phyloP scores from a whole-genome alignment of 2,329 filamentous ascomycete genomes.

The Elsinoe ampelina region DNA sequence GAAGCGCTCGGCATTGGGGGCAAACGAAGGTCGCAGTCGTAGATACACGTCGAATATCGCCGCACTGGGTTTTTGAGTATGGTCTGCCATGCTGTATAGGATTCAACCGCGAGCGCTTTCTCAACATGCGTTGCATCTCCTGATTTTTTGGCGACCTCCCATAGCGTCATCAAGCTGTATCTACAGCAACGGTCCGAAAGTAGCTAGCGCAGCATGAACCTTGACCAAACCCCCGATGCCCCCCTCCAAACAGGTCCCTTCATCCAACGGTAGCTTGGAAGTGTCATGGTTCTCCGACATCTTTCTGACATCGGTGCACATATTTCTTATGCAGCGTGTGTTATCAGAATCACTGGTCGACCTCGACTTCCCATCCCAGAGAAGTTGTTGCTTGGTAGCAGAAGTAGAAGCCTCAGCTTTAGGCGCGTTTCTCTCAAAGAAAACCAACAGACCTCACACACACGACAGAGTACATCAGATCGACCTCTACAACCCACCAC shows the following conservation, averaged over 20 bases:
- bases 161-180: slow-evolving; percentile 1
- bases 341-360: no score
- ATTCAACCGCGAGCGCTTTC: background rate
- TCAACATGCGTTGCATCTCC: slow-evolving; percentile 5
- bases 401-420: no score
- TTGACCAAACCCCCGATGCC: background rate
- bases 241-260: background rate
- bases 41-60: slow-evolving; percentile 85
- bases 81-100: background rate
- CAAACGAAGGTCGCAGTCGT: slow-evolving; percentile 51
- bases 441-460: no score
- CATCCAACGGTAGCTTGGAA: background rate
- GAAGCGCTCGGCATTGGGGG: slow-evolving; percentile 53
- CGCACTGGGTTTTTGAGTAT: slow-evolving; percentile 13
- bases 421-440: no score
- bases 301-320: no score
- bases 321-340: no score
- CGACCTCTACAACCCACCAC: no score
- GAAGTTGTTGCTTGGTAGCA: no score
- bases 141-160: background rate
- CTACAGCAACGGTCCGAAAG: background rate
- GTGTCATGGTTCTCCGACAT: background rate
- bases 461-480: no score
- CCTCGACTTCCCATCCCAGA: no score
- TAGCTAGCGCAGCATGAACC: background rate